These are phyloP conservation scores for Trypanosoma vivax DNA, from an alignment of 208 protist species.

Conservation along the genomic window DNA sequence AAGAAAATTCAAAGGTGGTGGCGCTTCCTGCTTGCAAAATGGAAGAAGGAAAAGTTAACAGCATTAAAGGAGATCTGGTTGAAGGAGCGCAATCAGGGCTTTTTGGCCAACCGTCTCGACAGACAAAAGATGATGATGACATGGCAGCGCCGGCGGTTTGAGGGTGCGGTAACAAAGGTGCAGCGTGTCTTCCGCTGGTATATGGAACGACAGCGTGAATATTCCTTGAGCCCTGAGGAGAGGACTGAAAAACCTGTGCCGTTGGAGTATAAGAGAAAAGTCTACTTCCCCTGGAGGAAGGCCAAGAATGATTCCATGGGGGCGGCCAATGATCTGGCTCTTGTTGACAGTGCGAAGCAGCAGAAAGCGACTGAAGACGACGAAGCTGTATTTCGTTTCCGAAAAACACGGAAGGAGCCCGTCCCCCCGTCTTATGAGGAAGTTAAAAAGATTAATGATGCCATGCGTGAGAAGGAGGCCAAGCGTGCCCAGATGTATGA, in stretches of 20 bases:
- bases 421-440: conserved; percentile 33
- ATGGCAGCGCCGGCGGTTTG: conserved; percentile 70
- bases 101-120: conserved; percentile 30
- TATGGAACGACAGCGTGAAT: conserved; percentile 26
- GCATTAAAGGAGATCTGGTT: conserved; percentile 43
- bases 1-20: conserved; percentile 79
- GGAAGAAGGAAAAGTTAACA: conserved; percentile 25
- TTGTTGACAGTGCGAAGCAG: not conserved
- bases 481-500: conserved; percentile 23
- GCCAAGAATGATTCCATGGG: not conserved
- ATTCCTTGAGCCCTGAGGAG: too few relatives aligned
- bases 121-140: conserved; percentile 54
- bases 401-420: conserved; percentile 23
- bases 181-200: conserved; percentile 68
- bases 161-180: conserved; percentile 52
- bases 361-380: not conserved
- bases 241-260: conserved; percentile 24
- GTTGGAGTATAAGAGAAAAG: conserved; percentile 19
- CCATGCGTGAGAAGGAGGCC: conserved; percentile 28
- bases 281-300: conserved; percentile 73
- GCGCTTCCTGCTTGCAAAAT: conserved; percentile 37
- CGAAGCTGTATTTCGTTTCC: conserved; percentile 41
- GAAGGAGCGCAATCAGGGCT: conserved; percentile 28
- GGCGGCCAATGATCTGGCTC: too few relatives aligned
- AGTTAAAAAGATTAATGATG: conserved; percentile 50